Evolutionary conservation across 164 flowering plant genomes (phyloP), one percentile per base, ranked within the genome.

Genomic region (Berberis vulgaris): DNA sequence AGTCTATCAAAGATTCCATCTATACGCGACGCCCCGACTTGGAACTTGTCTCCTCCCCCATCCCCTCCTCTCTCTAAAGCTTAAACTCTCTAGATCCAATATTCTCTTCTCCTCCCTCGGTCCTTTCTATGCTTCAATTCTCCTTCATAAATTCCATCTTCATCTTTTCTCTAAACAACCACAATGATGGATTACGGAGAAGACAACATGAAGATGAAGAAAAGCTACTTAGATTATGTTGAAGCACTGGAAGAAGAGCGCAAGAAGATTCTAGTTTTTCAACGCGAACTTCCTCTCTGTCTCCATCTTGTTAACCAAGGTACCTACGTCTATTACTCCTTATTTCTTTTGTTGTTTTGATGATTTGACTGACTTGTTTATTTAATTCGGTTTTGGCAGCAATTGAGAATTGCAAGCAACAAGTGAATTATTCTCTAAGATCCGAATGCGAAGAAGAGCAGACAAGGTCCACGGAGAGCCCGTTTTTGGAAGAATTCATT

Each of bases 21-120:
- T 52, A 69, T 85, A 85, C 79, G 96, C 96, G 96, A 89, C 96
- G 96, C 70, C 86, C 77, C 96, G 96, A 81, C 91, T 72, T 79
- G 81, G 86, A 72, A 50, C 11, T 63, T 45, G 55, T 69, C 60
- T 65, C 7, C 59, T 45, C 67, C 64, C 11, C n/a, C 41, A 2
- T 39, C 1, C 4, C 7, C 2, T 26, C 42, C 42, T 11, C 57
- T 13, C 57, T 54, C 5, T 8, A 43, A 39, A 12, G 13, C n/a
- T 43, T 11, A 58, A 39, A 6, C 45, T 5, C 46, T 43, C 4
- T 5, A 39, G 26, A 42, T 42, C 9, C 61, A 41, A 50, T 50
- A 50, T 50, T 50, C 54, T 10, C n/a, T 50, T 26, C n/a, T 6
- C 50, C 50, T 47, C 11, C 54, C 10, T 7, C 54, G 54, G 54